A percentile compares a stretch with the other conserved stretches of the same genome.
These are phyloP conservation scores for Neckera pumila DNA, from an alignment of 225 moss, liverwort and hornwort genomes.

Conservation along the genomic window DNA sequence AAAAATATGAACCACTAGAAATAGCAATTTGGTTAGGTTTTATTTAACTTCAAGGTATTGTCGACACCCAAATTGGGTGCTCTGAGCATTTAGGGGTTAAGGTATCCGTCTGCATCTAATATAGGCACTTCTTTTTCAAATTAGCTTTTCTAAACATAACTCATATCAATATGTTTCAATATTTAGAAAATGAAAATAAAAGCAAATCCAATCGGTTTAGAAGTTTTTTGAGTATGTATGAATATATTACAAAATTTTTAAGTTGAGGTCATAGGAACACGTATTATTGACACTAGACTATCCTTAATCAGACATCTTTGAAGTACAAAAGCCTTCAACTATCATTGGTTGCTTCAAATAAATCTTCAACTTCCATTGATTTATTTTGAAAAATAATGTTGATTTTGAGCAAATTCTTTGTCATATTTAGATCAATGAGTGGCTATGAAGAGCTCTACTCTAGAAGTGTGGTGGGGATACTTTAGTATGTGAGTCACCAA, in stretches of 20 bases:
- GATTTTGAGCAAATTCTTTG: not conserved
- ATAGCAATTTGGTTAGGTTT: too few species aligned
- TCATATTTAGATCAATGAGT: not conserved
- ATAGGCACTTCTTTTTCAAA: not conserved
- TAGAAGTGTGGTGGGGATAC: too few species aligned
- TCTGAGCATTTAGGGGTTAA: too few species aligned
- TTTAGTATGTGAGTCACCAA: not conserved
- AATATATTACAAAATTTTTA: not conserved
- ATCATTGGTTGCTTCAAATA: not conserved
- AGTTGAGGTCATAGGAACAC: too few species aligned
- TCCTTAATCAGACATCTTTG: accelerated
- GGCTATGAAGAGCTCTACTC: accelerated
- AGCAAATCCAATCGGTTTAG: accelerated
- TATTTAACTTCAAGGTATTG: too few species aligned
- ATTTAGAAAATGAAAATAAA: not conserved
- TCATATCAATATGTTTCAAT: accelerated
- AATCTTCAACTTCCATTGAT: not conserved
- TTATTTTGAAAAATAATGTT: not conserved
- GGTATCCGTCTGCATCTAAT: not conserved
- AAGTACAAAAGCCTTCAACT: not conserved
- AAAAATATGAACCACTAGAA: too few species aligned
- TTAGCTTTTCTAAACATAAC: not conserved
- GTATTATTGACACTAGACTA: not conserved
- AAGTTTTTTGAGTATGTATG: not conserved
- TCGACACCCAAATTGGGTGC: too few species aligned